Conservation (phyloP, 495 filamentous ascomycete species). For the Annulohypoxylon nitens region DNA sequence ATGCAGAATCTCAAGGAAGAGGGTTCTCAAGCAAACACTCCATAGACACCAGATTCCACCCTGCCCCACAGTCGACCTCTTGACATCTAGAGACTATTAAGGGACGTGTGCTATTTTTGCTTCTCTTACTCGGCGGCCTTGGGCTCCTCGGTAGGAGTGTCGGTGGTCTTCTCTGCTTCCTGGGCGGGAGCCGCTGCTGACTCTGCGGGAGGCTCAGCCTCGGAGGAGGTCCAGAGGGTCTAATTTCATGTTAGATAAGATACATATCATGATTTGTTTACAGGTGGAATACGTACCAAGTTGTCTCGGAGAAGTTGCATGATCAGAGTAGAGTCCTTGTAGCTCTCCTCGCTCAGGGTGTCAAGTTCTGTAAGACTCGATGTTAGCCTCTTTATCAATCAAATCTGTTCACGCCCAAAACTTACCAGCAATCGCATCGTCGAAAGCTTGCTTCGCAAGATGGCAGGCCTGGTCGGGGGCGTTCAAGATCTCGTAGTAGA, state of each 20-base stretch:
- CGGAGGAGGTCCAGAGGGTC: conserved; percentile 99
- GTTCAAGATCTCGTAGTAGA: conserved; percentile 99
- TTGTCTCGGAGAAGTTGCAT: conserved; percentile 99
- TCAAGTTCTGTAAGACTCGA: conserved; percentile 80
- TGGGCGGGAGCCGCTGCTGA: conserved; percentile 74
- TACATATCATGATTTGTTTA: neutral
- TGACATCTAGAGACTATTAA: conserved; percentile 51
- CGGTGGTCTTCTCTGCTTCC: conserved; percentile 61
- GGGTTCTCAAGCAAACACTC: conserved; percentile 65
- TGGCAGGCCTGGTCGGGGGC: conserved; percentile 99
- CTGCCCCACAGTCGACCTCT: conserved; percentile 49
- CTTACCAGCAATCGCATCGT: conserved; percentile 97
- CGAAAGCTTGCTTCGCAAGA: conserved; percentile 98
- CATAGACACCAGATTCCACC: conserved; percentile 66
- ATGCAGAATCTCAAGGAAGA: conserved; percentile 62
- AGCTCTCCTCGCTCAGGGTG: conserved; percentile 98
- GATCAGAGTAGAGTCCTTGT: conserved; percentile 99
- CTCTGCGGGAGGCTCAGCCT: conserved; percentile 84
- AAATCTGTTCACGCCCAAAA: conserved; percentile 27
- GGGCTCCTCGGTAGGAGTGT: conserved; percentile 62
- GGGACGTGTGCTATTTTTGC: conserved; percentile 51
- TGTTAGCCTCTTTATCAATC: conserved; percentile 40
- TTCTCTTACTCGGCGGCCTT: conserved; percentile 67
- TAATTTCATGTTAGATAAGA: conserved; percentile 55
- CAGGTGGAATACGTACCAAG: conserved; percentile 73